phyloP scores from a whole-genome alignment of 345 rosid genomes.

The Corymbia maculata region DNA sequence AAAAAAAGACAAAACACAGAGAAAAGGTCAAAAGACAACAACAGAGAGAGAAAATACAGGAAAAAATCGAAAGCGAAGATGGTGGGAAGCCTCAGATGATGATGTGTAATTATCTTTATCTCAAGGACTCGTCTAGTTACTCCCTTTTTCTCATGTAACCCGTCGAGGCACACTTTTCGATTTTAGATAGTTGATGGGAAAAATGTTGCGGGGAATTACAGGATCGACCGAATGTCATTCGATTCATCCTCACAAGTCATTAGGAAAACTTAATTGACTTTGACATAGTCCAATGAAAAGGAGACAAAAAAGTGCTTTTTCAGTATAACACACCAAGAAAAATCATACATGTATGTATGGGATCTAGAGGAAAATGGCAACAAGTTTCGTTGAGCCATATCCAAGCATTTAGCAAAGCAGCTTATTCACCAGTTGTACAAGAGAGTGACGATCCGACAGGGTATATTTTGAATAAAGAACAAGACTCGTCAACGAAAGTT shows the following conservation, averaged over 20 bases:
- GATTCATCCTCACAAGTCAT: background rate
- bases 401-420: background rate
- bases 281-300: background rate
- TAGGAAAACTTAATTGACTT: background rate
- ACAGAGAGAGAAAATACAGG: background rate
- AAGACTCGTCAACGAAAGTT: background rate
- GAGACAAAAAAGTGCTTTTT: too few species aligned
- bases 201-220: background rate
- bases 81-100: conserved; percentile 9
- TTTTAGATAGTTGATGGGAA: background rate
- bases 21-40: background rate
- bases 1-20: background rate
- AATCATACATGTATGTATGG: rapidly evolving
- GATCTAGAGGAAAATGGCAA: background rate
- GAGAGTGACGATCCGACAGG: background rate
- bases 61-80: conserved; percentile 6
- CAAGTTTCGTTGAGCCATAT: background rate
- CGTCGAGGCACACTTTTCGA: background rate
- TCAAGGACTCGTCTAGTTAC: background rate
- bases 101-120: background rate
- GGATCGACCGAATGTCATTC: background rate
- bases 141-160: background rate
- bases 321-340: background rate
- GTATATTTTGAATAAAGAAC: background rate
- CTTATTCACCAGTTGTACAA: background rate